Conservation (phyloP, 2,329 filamentous ascomycete genomes). For the Aspergillus ustus region DNA sequence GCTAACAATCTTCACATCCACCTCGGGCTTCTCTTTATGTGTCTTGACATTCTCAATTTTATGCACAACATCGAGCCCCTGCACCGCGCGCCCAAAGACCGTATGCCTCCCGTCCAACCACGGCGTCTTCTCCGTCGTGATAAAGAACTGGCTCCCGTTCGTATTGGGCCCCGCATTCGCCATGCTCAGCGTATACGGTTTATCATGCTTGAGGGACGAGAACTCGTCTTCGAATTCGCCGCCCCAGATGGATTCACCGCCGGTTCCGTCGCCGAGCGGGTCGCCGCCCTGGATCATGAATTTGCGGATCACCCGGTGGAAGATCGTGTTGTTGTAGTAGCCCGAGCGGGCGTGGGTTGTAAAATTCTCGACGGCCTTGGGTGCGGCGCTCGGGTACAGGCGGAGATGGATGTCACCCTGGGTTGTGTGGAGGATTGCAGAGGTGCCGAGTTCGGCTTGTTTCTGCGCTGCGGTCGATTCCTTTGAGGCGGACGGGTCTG, state of each 20-base stretch:
- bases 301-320: conserved; percentile 94
- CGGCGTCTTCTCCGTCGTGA: conserved; percentile 95
- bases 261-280: conserved; percentile 84
- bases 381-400: conserved; percentile 89
- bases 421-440: conserved; percentile 87
- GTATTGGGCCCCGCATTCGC: conserved; percentile 95
- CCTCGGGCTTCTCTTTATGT: conserved; percentile 89
- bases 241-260: conserved; percentile 92
- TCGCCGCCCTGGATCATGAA: conserved; percentile 96
- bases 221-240: conserved; percentile 93
- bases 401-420: conserved; percentile 93
- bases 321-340: conserved; percentile 98
- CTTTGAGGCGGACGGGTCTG: conserved; percentile 58
- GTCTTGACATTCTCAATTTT: conserved; percentile 91
- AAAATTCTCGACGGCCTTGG: conserved; percentile 96
- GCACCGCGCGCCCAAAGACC: conserved; percentile 87
- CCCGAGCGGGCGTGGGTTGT: conserved; percentile 85
- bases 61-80: conserved; percentile 92
- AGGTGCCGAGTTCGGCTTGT: conserved; percentile 72
- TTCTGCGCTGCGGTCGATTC: conserved; percentile 58
- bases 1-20: conserved; percentile 96
- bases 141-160: conserved; percentile 97
- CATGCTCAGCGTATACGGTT: conserved; percentile 96
- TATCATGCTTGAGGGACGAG: conserved; percentile 87
- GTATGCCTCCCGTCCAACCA: conserved; percentile 99